Evolutionary conservation across 225 moss, liverwort and hornwort species (phyloP).

Genomic region (Marchantia paleacea): DNA sequence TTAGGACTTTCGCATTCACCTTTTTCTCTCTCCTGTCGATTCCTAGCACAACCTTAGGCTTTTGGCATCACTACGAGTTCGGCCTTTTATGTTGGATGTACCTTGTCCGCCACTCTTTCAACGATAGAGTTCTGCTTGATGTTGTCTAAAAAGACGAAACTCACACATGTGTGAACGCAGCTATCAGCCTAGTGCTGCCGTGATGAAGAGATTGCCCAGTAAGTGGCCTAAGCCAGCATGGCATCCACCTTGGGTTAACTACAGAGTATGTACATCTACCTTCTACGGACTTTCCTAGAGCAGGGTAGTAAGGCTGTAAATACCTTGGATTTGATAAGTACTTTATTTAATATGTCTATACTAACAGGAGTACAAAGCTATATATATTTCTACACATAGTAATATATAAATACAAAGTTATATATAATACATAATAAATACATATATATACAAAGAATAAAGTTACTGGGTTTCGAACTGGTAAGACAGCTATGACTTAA

Average conservation of each 20-base stretch:
- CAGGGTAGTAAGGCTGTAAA: not conserved
- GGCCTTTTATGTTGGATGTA: not conserved
- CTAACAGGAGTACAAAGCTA: no score
- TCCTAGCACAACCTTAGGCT: no score
- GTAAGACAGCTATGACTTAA: no score
- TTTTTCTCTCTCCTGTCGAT: no score
- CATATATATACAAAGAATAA: no score
- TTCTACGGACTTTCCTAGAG: not conserved
- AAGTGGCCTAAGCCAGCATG: constrained; percentile 98
- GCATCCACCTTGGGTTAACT: constrained; percentile 99
- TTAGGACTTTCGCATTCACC: no score
- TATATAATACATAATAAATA: no score
- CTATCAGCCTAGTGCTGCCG: constrained; percentile 86
- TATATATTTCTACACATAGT: no score
- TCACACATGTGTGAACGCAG: constrained; percentile 29
- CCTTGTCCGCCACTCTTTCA: not conserved
- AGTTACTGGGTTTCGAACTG: no score
- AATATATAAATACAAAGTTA: no score
- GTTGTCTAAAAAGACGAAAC: not conserved
- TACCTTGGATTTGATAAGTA: no score
- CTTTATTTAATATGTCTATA: no score
- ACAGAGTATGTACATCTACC: constrained; percentile 55
- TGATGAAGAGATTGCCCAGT: constrained; percentile 94
- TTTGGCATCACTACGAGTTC: not conserved
- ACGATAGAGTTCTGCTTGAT: not conserved